Percentiles rank a stretch among this genome's conserved stretches.
phyloP scores from a whole-genome alignment of 805 yeast genomes.

The Saccharomycopsis malanga region DNA sequence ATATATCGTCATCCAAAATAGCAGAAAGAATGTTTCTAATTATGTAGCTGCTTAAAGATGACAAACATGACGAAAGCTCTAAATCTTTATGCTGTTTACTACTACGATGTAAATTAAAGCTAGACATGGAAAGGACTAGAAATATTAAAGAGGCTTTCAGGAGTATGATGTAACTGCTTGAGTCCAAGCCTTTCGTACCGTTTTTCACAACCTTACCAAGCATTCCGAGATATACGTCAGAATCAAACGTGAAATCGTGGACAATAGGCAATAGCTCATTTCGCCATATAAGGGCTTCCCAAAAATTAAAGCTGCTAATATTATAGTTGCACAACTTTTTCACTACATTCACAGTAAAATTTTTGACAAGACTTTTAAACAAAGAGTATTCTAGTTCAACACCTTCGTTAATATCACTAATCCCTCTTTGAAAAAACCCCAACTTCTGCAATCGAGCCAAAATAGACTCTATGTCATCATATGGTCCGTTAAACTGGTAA shows the following conservation, averaged over 20 bases:
- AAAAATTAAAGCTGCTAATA: background rate
- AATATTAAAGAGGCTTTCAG: background rate
- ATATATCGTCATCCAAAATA: too few species aligned
- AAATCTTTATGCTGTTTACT: too few species aligned
- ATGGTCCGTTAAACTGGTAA: background rate
- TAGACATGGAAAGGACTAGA: background rate
- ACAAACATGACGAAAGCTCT: too few species aligned
- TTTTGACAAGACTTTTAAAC: background rate
- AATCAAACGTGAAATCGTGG: background rate
- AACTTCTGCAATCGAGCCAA: background rate
- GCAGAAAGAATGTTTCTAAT: too few species aligned
- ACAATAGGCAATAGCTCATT: background rate
- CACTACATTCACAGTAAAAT: background rate
- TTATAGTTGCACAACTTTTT: background rate
- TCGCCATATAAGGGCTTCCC: conserved; percentile 4
- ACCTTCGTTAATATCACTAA: background rate
- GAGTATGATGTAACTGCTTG: background rate
- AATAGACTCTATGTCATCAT: background rate
- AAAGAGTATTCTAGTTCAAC: too few species aligned
- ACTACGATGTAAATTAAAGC: background rate
- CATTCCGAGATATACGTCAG: background rate
- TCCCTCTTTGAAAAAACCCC: background rate
- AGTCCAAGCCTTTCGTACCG: background rate
- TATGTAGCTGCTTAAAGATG: too few species aligned
- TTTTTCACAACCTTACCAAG: background rate